Percentiles rank a stretch among this genome's conserved stretches.
Conservation (phyloP, 177 flowering plant species). For the Tripterygium wilfordii region DNA sequence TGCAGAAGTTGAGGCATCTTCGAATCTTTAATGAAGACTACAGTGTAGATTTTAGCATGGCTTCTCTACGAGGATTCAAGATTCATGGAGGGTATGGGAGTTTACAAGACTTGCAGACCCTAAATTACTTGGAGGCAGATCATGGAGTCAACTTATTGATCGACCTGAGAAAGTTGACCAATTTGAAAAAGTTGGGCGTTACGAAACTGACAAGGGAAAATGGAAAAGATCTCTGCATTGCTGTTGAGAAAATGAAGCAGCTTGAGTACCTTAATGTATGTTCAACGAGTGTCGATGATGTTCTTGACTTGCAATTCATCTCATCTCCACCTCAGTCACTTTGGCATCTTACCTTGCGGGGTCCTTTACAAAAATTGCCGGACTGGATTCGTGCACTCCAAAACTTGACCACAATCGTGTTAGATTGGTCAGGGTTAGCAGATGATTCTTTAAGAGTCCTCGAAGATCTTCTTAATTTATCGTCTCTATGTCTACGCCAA, state of each 20-base stretch:
- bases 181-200: constrained; percentile 15
- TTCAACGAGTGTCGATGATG: constrained; percentile 2
- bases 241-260: constrained; percentile 10
- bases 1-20: constrained; percentile 11
- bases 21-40: not conserved
- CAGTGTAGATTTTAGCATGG: no score
- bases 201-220: not conserved
- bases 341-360: not conserved
- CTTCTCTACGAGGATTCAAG: not conserved
- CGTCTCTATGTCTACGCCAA: not conserved
- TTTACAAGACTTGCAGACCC: constrained; percentile 11
- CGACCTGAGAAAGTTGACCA: constrained; percentile 10
- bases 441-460: constrained; percentile 10
- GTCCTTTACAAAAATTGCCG: constrained; percentile 12
- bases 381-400: constrained; percentile 8
- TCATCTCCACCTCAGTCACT: constrained; percentile 6
- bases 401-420: not conserved
- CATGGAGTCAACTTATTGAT: not conserved
- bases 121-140: constrained; percentile 5
- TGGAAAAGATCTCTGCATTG: constrained; percentile 3
- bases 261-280: not conserved
- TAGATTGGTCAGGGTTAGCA: constrained; percentile 4
- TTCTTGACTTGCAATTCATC: constrained; percentile 5
- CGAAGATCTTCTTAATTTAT: constrained; percentile 6
- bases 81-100: constrained; percentile 3